These are phyloP conservation scores for Phytophthora cryptogea DNA, from an alignment of 352 stramenopile species.

Conservation along the genomic window DNA sequence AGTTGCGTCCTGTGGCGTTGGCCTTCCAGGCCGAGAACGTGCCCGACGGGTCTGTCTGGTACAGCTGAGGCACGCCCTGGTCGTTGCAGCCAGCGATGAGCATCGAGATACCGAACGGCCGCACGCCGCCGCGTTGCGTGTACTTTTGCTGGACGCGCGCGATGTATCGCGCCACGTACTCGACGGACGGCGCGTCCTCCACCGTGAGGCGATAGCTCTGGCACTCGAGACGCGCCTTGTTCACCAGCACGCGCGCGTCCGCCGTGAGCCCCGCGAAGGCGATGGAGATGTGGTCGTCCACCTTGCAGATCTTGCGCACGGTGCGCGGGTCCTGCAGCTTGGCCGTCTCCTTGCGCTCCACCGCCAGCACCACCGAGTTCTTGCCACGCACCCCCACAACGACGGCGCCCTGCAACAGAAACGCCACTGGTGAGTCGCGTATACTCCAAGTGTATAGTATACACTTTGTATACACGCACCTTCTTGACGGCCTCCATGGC, in stretches of 20 bases:
- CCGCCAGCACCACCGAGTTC: constrained; percentile 94
- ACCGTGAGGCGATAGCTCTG: constrained; percentile 98
- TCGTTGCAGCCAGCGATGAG: constrained; percentile 95
- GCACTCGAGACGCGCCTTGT: constrained; percentile 96
- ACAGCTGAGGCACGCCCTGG: constrained; percentile 94
- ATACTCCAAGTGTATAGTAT: constrained; percentile 4
- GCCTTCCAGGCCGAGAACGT: constrained; percentile 99
- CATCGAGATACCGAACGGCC: constrained; percentile 98
- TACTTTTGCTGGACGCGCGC: constrained; percentile 97
- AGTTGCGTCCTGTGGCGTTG: constrained; percentile 97
- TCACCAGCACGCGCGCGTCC: constrained; percentile 97
- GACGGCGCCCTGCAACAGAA: constrained; percentile 85
- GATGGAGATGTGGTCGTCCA: constrained; percentile 98
- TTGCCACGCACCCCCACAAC: constrained; percentile 97
- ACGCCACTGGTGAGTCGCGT: not conserved
- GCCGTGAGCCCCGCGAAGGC: constrained; percentile 98
- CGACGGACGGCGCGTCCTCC: constrained; percentile 93
- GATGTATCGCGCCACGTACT: constrained; percentile 98
- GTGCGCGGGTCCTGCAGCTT: constrained; percentile 97
- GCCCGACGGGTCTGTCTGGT: constrained; percentile 98
- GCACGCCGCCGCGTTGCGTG: constrained; percentile 98
- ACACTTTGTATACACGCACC: constrained; percentile 35
- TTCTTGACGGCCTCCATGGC: constrained; percentile 99
- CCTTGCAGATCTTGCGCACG: constrained; percentile 99
- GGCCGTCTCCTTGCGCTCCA: constrained; percentile 90